phyloP scores from a whole-genome alignment of 2,329 filamentous ascomycete genomes.

The Ceratocystiopsis sp. region DNA sequence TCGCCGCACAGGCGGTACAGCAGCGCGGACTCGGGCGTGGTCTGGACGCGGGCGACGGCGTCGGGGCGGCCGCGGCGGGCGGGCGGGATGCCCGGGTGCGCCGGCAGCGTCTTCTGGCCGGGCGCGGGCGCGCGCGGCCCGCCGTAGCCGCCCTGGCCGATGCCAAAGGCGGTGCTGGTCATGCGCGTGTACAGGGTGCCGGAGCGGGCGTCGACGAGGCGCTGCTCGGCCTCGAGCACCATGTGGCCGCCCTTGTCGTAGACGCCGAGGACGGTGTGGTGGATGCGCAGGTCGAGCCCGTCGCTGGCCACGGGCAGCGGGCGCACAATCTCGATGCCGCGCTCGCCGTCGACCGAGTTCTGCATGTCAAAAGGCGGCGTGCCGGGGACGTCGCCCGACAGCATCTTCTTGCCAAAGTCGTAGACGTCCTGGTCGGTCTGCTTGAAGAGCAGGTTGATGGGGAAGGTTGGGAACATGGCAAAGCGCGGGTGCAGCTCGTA shows the following conservation, averaged over 20 bases:
- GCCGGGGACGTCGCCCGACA: conserved; percentile 19
- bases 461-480: conserved; percentile 28
- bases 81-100: no score
- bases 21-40: conserved; percentile 21
- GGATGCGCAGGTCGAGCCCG: conserved; percentile 22
- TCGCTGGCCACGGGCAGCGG: conserved; percentile 19
- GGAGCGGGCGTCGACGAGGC: conserved; percentile 22
- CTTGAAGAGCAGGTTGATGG: conserved; percentile 27
- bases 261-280: conserved; percentile 22
- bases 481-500: conserved; percentile 27
- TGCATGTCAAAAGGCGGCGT: conserved; percentile 23
- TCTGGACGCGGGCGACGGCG: conserved; percentile 20
- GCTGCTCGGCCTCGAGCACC: conserved; percentile 23
- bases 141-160: conserved; percentile 27
- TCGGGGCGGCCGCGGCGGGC: conserved; percentile 22
- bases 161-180: conserved; percentile 23
- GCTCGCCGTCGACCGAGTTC: conserved; percentile 24
- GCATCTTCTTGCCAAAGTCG: conserved; percentile 22
- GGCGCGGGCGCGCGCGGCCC: conserved; percentile 22
- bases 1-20: conserved; percentile 29
- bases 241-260: conserved; percentile 28
- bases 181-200: conserved; percentile 21
- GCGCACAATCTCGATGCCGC: conserved; percentile 21
- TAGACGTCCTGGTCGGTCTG: conserved; percentile 26
- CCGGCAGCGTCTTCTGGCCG: no score